Evolutionary conservation across 345 rosid genomes (phyloP).

Genomic region (Salix brachista): DNA sequence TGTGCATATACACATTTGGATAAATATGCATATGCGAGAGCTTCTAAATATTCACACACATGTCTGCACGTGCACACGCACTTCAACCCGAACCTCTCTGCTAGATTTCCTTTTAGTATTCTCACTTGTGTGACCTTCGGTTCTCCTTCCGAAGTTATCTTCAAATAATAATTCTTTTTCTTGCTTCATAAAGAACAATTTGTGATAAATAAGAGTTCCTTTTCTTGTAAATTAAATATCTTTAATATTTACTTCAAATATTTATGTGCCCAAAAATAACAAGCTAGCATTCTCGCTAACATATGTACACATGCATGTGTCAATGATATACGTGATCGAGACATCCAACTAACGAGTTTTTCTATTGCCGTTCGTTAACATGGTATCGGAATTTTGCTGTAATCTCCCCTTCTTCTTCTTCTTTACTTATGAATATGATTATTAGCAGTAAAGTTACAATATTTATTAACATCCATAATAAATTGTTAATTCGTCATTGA

Average conservation of each 20-base stretch:
- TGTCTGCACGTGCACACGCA: conserved; percentile 89
- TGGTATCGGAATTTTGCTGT: too few species aligned
- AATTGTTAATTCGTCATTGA: too few species aligned
- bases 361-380: too few species aligned
- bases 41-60: conserved; percentile 68
- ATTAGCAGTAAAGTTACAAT: background rate
- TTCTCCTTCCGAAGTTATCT: conserved; percentile 20
- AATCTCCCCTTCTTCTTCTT: background rate
- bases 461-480: too few species aligned
- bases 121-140: conserved; percentile 7
- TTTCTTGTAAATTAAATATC: too few species aligned
- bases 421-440: background rate
- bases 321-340: too few species aligned
- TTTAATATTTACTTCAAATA: background rate
- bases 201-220: too few species aligned
- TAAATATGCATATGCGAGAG: conserved; percentile 34
- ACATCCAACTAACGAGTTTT: too few species aligned
- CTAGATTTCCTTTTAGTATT: conserved; percentile 7
- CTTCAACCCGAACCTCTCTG: conserved; percentile 44
- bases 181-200: too few species aligned
- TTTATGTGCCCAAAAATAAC: background rate
- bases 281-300: background rate
- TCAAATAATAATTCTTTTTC: too few species aligned
- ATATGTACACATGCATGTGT: background rate
- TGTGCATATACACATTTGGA: conserved; percentile 48